Evolutionary conservation across 2,329 filamentous ascomycete species (phyloP), one percentile per base, ranked within the genome.

Genomic region (Fusarium praegraminearum): DNA sequence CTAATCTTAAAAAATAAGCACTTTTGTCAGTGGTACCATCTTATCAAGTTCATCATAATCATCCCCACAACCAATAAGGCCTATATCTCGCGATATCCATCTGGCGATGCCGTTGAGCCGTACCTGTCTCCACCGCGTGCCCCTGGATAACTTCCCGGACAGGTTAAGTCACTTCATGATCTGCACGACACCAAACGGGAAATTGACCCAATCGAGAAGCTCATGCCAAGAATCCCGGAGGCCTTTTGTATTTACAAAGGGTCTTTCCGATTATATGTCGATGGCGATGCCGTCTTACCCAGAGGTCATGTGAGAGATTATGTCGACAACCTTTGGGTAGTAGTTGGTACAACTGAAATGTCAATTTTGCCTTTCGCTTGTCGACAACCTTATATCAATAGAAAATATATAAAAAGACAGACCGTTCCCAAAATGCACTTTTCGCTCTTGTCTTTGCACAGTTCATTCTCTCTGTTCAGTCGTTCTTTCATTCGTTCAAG

Each of bases 251-350:
- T 49, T 28, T 18, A 20, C n/a, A 57, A 45, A 56, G 62, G 40
- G 43, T 57, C 65, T 67, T 66, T 67, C 20, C 10, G 9, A 30
- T 13, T 15, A 28, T 20, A 44, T 35, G 13, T 52, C 38, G 45
- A 67, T 67, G 52, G 24, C 20, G 22, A 43, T 67, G 63, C 63
- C 63, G 63, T 35, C 22, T 67, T 67, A 67, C 56, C 63, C 63
- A 67, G 63, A 52, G 24, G 33, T 54, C 35, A 46, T 24, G 46
- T 36, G 28, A 5, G 18, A 9, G 47, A 53, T 20, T 22, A 22
- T 22, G 20, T 22, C 20, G 20, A 22, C 20, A 22, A 22, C 20
- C 20, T 22, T 22, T 22, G 20, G 20, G 20, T 22, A 22, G 20
- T 22, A 22, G 20, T 22, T 22, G 20, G 20, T 22, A 22, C 20